A percentile compares a stretch with the other conserved stretches of the same genome.
Evolutionary conservation across 306 rosid species (phyloP).

Genomic region (Quercus mongolica): DNA sequence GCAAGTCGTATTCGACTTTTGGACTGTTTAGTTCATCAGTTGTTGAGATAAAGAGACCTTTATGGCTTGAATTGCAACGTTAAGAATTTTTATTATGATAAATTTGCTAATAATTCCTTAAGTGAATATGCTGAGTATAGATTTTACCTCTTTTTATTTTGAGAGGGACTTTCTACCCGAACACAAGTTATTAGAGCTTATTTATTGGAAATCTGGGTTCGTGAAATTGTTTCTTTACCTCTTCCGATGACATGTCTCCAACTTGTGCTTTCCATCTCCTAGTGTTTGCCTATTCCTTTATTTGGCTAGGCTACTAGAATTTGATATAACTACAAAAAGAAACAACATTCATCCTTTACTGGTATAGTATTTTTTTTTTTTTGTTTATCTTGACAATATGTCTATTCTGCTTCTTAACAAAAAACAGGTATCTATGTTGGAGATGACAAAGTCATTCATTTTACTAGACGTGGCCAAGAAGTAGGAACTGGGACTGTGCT

Average conservation of each 20-base stretch:
- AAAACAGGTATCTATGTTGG: constrained; percentile 74
- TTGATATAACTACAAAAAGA: background rate
- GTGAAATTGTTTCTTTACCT: background rate
- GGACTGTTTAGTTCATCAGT: too few relatives aligned
- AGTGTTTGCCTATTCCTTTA: background rate
- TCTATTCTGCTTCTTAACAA: constrained; percentile 1
- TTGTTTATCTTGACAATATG: background rate
- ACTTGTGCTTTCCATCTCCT: background rate
- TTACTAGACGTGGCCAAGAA: constrained; percentile 92
- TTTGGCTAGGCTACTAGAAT: constrained; percentile 7
- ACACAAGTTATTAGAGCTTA: background rate
- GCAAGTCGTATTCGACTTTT: too few relatives aligned
- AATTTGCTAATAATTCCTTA: background rate
- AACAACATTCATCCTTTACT: background rate
- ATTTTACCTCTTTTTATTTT: background rate
- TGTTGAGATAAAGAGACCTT: background rate
- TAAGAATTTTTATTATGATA: background rate
- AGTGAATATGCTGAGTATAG: background rate
- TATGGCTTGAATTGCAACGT: background rate
- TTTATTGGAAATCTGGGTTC: background rate
- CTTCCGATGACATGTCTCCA: background rate
- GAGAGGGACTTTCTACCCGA: background rate
- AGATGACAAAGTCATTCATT: constrained; percentile 76
- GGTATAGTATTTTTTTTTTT: background rate
- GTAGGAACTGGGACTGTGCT: constrained; percentile 89